These are phyloP conservation scores for Agapanthus africanus DNA, from an alignment of 106 monocot genomes.

Conservation along the genomic window DNA sequence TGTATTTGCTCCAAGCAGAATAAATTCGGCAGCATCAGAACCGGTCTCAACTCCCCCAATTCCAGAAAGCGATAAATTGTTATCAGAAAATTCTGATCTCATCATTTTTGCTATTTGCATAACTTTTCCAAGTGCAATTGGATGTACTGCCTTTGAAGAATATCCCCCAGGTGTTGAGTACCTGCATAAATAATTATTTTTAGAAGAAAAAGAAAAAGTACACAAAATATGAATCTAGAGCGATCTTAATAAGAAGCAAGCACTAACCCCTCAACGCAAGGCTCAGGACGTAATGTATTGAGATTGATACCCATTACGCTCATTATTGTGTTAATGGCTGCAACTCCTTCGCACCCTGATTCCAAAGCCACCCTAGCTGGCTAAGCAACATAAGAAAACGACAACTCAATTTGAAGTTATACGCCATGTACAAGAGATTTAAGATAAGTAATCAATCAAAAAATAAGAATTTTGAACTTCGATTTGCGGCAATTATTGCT, in stretches of 20 bases:
- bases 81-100: slow-evolving; percentile 57
- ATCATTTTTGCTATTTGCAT: slow-evolving; percentile 98
- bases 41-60: slow-evolving; percentile 97
- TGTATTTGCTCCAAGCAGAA: slow-evolving; percentile 92
- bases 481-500: too few relatives aligned
- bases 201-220: neutral
- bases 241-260: slow-evolving; percentile 2
- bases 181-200: slow-evolving; percentile 25
- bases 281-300: slow-evolving; percentile 86
- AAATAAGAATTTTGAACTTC: too few relatives aligned
- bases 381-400: too few relatives aligned
- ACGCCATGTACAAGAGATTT: too few relatives aligned
- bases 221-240: slow-evolving; percentile 1
- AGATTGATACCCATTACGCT: slow-evolving; percentile 99
- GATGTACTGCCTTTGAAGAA: slow-evolving; percentile 90
- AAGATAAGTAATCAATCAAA: too few relatives aligned
- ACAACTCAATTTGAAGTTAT: too few relatives aligned
- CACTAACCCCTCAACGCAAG: slow-evolving; percentile 90
- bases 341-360: slow-evolving; percentile 82
- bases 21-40: slow-evolving; percentile 86
- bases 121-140: slow-evolving; percentile 96
- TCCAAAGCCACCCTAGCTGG: slow-evolving; percentile 77
- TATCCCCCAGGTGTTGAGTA: slow-evolving; percentile 97
- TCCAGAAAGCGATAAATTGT: slow-evolving; percentile 69
- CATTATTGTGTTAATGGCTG: slow-evolving; percentile 98